These are phyloP conservation scores for Fusarium irregulare DNA, from an alignment of 2,329 filamentous ascomycete genomes.

Conservation along the genomic window DNA sequence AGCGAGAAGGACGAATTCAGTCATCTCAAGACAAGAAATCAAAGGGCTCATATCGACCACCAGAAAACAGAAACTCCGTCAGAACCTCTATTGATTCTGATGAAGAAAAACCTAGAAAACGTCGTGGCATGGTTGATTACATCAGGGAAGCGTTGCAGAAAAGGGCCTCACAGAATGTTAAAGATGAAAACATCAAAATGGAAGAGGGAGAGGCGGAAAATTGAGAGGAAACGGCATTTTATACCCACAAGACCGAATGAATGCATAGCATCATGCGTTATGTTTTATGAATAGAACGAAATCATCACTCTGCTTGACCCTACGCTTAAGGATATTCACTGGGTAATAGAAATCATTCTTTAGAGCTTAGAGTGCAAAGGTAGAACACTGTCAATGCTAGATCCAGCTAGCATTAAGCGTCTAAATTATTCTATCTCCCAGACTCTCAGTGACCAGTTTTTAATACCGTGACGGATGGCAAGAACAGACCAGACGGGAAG, in stretches of 20 bases:
- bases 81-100: neutral
- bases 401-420: neutral
- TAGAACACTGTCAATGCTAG: neutral
- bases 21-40: neutral
- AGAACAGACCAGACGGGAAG: neutral
- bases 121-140: constrained; percentile 4
- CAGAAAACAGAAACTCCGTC: neutral
- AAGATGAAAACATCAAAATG: neutral
- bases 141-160: neutral
- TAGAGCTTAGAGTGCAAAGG: neutral
- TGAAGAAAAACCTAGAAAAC: neutral
- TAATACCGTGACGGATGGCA: neutral
- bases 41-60: neutral
- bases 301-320: neutral
- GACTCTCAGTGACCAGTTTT: neutral
- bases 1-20: neutral
- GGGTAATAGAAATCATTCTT: neutral
- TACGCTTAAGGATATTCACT: neutral
- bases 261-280: neutral
- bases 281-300: neutral
- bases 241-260: neutral
- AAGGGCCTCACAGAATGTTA: neutral
- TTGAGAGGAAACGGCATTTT: neutral
- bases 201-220: neutral
- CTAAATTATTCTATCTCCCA: neutral